phyloP scores from a whole-genome alignment of 2,329 filamentous ascomycete species.

The Hysterium pulicare region DNA sequence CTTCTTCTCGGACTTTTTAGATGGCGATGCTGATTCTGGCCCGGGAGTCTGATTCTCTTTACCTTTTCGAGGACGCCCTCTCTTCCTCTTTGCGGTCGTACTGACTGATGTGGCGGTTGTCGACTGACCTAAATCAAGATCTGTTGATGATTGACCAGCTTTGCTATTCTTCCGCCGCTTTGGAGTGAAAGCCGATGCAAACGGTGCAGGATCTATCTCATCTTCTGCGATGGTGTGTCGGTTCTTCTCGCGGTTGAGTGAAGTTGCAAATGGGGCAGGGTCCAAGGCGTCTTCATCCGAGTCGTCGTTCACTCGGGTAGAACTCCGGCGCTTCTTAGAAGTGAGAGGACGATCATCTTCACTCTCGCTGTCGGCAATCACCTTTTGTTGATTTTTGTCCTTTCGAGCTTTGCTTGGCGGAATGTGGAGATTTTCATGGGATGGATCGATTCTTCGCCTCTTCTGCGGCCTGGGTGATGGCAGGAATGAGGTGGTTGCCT shows the following conservation, averaged over 20 bases:
- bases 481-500: slow-evolving; percentile 28
- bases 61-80: neutral
- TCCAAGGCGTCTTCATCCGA: slow-evolving; percentile 21
- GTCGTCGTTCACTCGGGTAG: too few relatives aligned
- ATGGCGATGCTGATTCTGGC: slow-evolving; percentile 13
- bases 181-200: slow-evolving; percentile 1
- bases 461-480: slow-evolving; percentile 35
- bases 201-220: neutral
- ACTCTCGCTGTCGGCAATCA: neutral
- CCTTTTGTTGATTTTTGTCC: neutral
- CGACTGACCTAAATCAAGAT: slow-evolving; percentile 7
- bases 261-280: slow-evolving; percentile 1
- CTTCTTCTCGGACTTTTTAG: slow-evolving; percentile 25
- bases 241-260: neutral
- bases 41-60: slow-evolving; percentile 4
- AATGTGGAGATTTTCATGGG: slow-evolving; percentile 22
- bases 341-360: neutral
- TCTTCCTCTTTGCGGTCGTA: slow-evolving; percentile 14
- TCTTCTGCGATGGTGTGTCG: neutral
- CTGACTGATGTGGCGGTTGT: slow-evolving; percentile 8
- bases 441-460: slow-evolving; percentile 28
- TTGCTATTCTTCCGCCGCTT: slow-evolving; percentile 5
- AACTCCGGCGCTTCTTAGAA: too few relatives aligned
- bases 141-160: slow-evolving; percentile 6
- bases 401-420: slow-evolving; percentile 14